These are phyloP conservation scores for Oldenlandia corymbosa DNA, from an alignment of 257 asterid species.

Conservation along the genomic window DNA sequence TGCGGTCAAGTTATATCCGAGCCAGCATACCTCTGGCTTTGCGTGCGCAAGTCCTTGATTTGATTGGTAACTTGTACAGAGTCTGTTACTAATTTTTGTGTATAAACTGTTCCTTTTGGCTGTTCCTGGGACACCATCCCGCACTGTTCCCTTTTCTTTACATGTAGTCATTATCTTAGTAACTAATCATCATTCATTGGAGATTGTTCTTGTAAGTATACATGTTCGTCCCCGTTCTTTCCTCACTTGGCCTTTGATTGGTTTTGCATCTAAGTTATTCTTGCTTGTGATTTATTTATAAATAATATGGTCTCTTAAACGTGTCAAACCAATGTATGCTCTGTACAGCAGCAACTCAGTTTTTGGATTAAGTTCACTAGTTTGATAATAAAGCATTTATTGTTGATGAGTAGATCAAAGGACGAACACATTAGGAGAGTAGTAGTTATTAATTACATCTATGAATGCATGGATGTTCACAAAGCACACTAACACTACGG, in stretches of 20 bases:
- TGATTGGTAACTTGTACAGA: neutral
- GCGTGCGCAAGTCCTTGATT: neutral
- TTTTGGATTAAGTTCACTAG: too few relatives aligned
- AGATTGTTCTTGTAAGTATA: neutral
- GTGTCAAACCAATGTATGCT: too few relatives aligned
- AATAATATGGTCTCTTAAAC: constrained; percentile 47
- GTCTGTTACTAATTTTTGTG: neutral
- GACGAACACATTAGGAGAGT: neutral
- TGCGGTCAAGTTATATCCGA: neutral
- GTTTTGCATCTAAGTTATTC: neutral
- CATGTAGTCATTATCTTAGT: neutral
- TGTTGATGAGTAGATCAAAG: neutral
- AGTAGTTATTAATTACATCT: too few relatives aligned
- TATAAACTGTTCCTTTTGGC: neutral
- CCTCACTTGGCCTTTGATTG: neutral
- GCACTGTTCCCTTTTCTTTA: neutral
- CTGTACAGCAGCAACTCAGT: too few relatives aligned
- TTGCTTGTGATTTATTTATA: neutral
- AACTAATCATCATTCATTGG: neutral
- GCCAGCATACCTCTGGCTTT: neutral
- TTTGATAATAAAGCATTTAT: neutral
- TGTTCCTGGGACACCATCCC: too few relatives aligned
- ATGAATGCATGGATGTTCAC: too few relatives aligned
- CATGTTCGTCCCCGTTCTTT: neutral
- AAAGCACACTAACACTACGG: too few relatives aligned